Percentiles rank a stretch among this genome's conserved stretches.
Conservation (phyloP, 2,329 filamentous ascomycete genomes). For the Neoscytalidium dimidiatum region DNA sequence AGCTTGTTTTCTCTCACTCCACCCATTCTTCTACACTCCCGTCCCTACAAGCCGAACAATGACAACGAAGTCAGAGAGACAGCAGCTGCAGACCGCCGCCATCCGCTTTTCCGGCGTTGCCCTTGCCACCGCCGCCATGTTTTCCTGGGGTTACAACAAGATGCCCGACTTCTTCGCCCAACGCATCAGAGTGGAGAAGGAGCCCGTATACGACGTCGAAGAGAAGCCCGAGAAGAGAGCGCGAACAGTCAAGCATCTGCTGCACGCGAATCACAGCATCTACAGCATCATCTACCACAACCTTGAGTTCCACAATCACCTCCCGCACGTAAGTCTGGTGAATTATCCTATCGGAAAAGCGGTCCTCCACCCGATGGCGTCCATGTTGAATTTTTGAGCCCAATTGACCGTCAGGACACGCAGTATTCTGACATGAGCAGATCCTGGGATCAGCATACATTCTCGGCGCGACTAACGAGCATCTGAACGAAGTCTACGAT, state of each 20-base stretch:
- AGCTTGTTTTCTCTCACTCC: neutral
- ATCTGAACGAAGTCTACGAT: constrained; percentile 82
- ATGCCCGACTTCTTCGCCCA: constrained; percentile 6
- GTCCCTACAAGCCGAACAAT: neutral
- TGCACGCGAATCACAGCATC: constrained; percentile 90
- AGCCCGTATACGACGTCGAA: constrained; percentile 67
- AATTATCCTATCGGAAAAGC: no score
- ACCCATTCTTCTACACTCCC: neutral
- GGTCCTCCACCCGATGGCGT: no score
- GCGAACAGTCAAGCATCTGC: constrained; percentile 82
- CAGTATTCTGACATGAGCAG: constrained; percentile 43
- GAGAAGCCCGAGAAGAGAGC: constrained; percentile 75
- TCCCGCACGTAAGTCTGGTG: constrained; percentile 62
- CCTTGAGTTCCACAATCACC: constrained; percentile 77
- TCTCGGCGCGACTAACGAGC: constrained; percentile 72
- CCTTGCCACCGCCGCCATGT: constrained; percentile 7
- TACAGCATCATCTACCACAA: constrained; percentile 80
- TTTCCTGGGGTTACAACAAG: constrained; percentile 6
- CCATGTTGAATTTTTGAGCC: no score
- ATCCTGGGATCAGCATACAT: constrained; percentile 83
- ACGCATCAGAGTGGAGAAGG: neutral
- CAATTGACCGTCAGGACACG: no score
- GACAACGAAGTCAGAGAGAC: neutral
- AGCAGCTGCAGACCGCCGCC: neutral
- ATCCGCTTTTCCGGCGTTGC: neutral